These are phyloP conservation scores for Sclerotinia glacialis DNA, from an alignment of 2,329 filamentous ascomycete species.

Conservation along the genomic window DNA sequence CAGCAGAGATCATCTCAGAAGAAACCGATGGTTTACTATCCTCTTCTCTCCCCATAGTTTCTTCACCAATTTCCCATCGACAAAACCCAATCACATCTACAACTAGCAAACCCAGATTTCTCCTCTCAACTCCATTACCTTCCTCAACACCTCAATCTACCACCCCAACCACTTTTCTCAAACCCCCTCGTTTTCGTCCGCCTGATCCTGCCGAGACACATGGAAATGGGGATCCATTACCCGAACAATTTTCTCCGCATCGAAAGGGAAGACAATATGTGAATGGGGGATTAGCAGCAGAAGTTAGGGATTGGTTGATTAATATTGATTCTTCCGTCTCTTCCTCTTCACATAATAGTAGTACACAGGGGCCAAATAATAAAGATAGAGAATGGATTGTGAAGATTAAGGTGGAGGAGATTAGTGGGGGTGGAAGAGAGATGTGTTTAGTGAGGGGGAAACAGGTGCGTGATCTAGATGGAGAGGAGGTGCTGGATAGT, in stretches of 20 bases:
- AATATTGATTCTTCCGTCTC: constrained; percentile 39
- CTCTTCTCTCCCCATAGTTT: constrained; percentile 32
- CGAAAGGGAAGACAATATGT: constrained; percentile 50
- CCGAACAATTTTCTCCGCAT: constrained; percentile 54
- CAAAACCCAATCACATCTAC: constrained; percentile 27
- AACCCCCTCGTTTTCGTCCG: constrained; percentile 39
- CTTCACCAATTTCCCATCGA: constrained; percentile 31
- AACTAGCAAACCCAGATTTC: constrained; percentile 36
- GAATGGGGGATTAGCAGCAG: constrained; percentile 48
- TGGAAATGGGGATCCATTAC: constrained; percentile 41
- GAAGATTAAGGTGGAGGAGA: constrained; percentile 36
- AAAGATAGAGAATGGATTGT: constrained; percentile 35
- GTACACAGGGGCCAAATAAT: constrained; percentile 5
- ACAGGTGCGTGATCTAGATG: constrained; percentile 24
- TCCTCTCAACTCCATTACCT: constrained; percentile 31
- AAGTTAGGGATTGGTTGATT: constrained; percentile 50
- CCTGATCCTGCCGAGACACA: constrained; percentile 30
- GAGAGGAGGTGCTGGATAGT: constrained; percentile 28
- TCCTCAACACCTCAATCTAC: constrained; percentile 28
- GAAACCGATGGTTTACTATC: constrained; percentile 23
- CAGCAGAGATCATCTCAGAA: constrained; percentile 19
- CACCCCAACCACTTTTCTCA: constrained; percentile 32
- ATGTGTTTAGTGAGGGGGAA: constrained; percentile 37
- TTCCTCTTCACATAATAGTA: constrained; percentile 17
- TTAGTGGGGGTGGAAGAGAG: constrained; percentile 31